These are phyloP conservation scores for Trichopus zeylanicus DNA, from an alignment of 116 monocot genomes.

Conservation along the genomic window DNA sequence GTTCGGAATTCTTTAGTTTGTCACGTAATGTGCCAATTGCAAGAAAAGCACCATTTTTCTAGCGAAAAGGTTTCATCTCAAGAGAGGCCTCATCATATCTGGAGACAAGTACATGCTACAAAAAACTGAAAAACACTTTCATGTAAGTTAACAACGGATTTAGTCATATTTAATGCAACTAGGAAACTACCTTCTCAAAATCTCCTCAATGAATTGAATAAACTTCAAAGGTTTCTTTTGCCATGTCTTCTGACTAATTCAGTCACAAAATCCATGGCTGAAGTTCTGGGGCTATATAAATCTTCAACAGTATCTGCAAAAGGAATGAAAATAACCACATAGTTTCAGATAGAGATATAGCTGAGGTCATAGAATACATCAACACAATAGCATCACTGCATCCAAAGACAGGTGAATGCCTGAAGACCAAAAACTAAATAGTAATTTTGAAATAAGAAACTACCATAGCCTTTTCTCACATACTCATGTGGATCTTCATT, in stretches of 20 bases:
- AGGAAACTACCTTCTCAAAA: slow-evolving; percentile 79
- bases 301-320: slow-evolving; percentile 93
- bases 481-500: slow-evolving; percentile 99
- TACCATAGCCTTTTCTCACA: slow-evolving; percentile 98
- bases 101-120: too few relatives aligned
- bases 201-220: slow-evolving; percentile 82
- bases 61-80: slow-evolving; percentile 78
- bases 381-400: background rate
- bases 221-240: slow-evolving; percentile 85
- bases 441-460: background rate
- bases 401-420: background rate
- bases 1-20: slow-evolving; percentile 94
- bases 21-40: slow-evolving; percentile 96
- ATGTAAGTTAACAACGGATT: too few relatives aligned
- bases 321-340: slow-evolving; percentile 6
- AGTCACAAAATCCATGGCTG: slow-evolving; percentile 98
- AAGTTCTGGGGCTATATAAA: slow-evolving; percentile 95
- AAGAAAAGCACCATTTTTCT: slow-evolving; percentile 99
- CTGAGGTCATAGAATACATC: background rate
- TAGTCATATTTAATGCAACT: too few relatives aligned
- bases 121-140: too few relatives aligned
- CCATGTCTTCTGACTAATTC: slow-evolving; percentile 96
- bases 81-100: slow-evolving; percentile 78
- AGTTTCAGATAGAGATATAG: background rate
- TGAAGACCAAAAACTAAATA: background rate